A percentile compares a stretch with the other conserved stretches of the same genome.
Evolutionary conservation across 257 asterid genomes (phyloP).

Genomic region (Capsicum baccatum): DNA sequence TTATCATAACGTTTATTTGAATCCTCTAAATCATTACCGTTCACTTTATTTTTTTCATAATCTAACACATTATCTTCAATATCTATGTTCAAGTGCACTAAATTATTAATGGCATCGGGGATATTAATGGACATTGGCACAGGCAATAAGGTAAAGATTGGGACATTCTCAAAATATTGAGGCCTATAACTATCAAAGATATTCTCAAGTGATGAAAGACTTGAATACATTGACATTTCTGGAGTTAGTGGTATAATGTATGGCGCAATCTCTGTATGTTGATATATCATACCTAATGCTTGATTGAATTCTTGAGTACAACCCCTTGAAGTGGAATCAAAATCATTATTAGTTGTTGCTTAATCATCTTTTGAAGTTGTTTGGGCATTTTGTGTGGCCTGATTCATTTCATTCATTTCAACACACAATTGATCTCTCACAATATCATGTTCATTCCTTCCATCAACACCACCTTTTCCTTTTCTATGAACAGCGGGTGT

Average conservation of each 20-base stretch:
- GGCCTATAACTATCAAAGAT: neutral
- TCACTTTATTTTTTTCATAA: neutral
- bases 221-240: neutral
- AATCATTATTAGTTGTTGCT: neutral
- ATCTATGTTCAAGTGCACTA: neutral
- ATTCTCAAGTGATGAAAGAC: neutral
- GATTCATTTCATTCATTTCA: neutral
- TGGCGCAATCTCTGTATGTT: neutral
- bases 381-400: neutral
- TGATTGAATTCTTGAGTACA: too few relatives aligned
- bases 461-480: neutral
- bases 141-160: too few relatives aligned
- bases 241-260: neutral
- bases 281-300: neutral
- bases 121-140: neutral
- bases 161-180: neutral
- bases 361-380: neutral
- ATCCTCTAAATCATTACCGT: neutral
- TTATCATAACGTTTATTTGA: neutral
- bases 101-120: neutral
- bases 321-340: neutral
- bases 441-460: too few relatives aligned
- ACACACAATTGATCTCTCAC: neutral
- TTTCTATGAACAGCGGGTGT: too few relatives aligned
- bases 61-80: too few relatives aligned